Evolutionary conservation across 1,284 basidiomycete species (phyloP).

Genomic region (Puccinia brachypodii): DNA sequence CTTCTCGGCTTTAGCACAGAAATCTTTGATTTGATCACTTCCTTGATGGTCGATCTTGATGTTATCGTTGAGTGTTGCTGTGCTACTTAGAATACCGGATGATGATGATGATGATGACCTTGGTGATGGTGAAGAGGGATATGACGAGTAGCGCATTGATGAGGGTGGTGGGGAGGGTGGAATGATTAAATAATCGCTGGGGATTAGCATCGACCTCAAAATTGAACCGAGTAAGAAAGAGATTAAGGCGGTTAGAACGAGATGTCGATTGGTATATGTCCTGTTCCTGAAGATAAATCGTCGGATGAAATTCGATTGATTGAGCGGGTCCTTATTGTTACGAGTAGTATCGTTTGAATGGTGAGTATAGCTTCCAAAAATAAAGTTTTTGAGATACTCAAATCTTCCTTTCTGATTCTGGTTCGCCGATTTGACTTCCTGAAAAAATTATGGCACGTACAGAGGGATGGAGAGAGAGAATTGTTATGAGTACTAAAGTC

Average conservation of each 20-base stretch:
- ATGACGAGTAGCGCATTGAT: constrained; percentile 9
- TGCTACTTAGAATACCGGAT: not conserved
- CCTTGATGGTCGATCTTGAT: not conserved
- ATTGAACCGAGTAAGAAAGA: constrained; percentile 88
- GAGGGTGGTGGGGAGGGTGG: constrained; percentile 59
- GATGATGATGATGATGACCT: not conserved
- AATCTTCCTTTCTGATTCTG: constrained; percentile 35
- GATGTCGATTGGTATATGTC: constrained; percentile 57
- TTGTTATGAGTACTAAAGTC: not conserved
- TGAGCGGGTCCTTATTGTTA: constrained; percentile 29
- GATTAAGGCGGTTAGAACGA: constrained; percentile 78
- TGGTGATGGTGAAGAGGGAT: not conserved
- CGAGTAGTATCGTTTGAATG: not conserved
- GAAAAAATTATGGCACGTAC: not conserved
- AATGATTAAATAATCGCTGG: constrained; percentile 83
- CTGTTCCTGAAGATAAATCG: constrained; percentile 29
- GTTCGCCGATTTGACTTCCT: constrained; percentile 24
- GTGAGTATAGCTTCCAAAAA: constrained; percentile 41
- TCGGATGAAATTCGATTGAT: constrained; percentile 13
- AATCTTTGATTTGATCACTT: not conserved
- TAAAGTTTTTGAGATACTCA: constrained; percentile 19
- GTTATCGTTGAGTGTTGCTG: not conserved
- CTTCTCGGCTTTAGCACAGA: not conserved
- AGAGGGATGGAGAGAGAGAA: not conserved
- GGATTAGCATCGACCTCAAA: constrained; percentile 77